A percentile compares a stretch with the other conserved stretches of the same genome.
phyloP scores from a whole-genome alignment of 208 protist genomes.

The Trypanosoma vivax region DNA sequence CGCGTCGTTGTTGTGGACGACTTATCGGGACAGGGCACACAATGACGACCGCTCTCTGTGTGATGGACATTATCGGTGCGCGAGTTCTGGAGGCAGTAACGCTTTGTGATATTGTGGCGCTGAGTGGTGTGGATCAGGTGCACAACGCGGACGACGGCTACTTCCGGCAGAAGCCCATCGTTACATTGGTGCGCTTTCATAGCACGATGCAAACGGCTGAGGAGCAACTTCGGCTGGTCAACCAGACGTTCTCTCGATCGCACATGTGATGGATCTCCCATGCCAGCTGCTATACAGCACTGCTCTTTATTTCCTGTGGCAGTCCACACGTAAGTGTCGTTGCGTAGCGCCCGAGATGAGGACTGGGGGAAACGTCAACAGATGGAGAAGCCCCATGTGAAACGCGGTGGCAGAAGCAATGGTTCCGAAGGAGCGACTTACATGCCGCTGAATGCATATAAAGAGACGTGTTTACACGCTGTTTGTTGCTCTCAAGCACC shows the following conservation, averaged over 20 bases:
- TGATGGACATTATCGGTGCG: slow-evolving; percentile 47
- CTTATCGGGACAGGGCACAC: slow-evolving; percentile 73
- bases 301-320: too few species aligned
- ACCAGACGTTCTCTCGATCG: neutral
- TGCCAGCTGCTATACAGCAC: too few species aligned
- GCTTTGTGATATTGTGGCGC: slow-evolving; percentile 57
- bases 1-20: slow-evolving; percentile 87
- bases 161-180: slow-evolving; percentile 47
- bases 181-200: slow-evolving; percentile 71
- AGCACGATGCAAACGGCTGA: slow-evolving; percentile 25
- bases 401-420: too few species aligned
- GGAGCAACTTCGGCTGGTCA: slow-evolving; percentile 3
- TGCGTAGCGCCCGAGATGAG: too few species aligned
- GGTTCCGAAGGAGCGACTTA: too few species aligned
- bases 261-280: too few species aligned
- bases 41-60: slow-evolving; percentile 58
- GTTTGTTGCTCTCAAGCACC: too few species aligned
- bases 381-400: too few species aligned
- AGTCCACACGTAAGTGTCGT: too few species aligned
- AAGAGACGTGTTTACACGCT: too few species aligned
- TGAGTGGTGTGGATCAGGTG: slow-evolving; percentile 63
- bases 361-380: too few species aligned
- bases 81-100: slow-evolving; percentile 60
- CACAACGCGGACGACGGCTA: slow-evolving; percentile 29
- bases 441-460: too few species aligned